Percentiles rank a stretch among this genome's conserved stretches.
Evolutionary conservation across 2,329 filamentous ascomycete species (phyloP).

Genomic region (Colletotrichum salicis): DNA sequence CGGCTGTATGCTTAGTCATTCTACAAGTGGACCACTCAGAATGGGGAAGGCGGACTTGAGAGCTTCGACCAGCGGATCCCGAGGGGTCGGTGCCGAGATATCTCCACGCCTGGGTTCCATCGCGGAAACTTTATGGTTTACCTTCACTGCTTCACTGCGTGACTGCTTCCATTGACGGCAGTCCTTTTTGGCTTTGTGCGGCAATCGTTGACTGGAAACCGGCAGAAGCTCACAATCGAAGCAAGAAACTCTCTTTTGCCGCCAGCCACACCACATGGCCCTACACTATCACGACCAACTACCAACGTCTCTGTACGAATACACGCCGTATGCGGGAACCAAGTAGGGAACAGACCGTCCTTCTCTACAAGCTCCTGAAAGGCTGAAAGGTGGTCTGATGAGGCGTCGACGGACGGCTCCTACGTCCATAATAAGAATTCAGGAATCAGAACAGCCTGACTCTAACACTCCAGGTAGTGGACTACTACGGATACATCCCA

Average conservation of each 20-base stretch:
- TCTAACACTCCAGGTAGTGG: too few relatives aligned
- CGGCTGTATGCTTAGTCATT: conserved; percentile 10
- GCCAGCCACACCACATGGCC: neutral
- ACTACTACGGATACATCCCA: neutral
- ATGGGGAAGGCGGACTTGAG: neutral
- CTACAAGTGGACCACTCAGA: neutral
- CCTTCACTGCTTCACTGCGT: too few relatives aligned
- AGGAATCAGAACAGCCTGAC: neutral
- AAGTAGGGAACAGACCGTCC: neutral
- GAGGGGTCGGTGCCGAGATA: neutral
- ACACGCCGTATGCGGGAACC: too few relatives aligned
- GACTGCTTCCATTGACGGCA: neutral
- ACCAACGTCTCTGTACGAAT: too few relatives aligned
- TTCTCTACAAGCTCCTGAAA: neutral
- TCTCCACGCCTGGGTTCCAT: neutral
- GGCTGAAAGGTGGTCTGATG: neutral
- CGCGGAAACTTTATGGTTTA: neutral
- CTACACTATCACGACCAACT: neutral
- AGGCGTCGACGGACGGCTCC: neutral
- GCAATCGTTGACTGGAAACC: neutral
- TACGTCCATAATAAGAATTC: neutral
- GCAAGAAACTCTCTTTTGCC: neutral
- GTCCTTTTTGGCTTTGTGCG: neutral
- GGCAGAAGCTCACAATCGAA: neutral
- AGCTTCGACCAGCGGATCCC: neutral